Evolutionary conservation across 2,329 filamentous ascomycete species (phyloP).

Genomic region (Davidsoniella virescens): DNA sequence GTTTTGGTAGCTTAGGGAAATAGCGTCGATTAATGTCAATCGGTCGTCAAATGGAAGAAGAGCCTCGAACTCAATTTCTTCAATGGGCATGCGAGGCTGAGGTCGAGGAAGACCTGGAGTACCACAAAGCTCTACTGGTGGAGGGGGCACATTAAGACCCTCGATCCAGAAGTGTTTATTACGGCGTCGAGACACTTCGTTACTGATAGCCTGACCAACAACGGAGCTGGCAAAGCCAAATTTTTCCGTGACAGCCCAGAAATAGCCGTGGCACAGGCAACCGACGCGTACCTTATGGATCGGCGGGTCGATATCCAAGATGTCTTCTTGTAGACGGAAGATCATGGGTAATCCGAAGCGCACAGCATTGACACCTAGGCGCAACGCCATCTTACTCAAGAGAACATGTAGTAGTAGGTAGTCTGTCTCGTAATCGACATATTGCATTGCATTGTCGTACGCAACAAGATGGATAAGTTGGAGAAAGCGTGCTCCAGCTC

Average conservation of each 20-base stretch:
- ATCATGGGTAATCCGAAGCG: slow-evolving; percentile 76
- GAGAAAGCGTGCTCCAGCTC: slow-evolving; percentile 51
- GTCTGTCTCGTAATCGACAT: slow-evolving; percentile 54
- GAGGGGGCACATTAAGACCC: slow-evolving; percentile 53
- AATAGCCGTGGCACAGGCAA: slow-evolving; percentile 75
- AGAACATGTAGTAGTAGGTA: slow-evolving; percentile 63
- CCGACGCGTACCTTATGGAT: slow-evolving; percentile 63
- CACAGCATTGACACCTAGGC: slow-evolving; percentile 67
- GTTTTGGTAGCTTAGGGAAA: slow-evolving; percentile 54
- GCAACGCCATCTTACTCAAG: slow-evolving; percentile 54
- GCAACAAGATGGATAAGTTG: slow-evolving; percentile 69
- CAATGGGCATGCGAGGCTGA: slow-evolving; percentile 30
- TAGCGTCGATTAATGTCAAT: slow-evolving; percentile 52
- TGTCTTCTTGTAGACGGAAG: slow-evolving; percentile 72
- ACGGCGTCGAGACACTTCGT: slow-evolving; percentile 60
- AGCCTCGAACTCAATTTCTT: slow-evolving; percentile 43
- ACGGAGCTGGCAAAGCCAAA: slow-evolving; percentile 59
- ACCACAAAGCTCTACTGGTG: slow-evolving; percentile 44
- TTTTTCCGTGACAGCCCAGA: slow-evolving; percentile 62
- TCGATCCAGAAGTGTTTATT: slow-evolving; percentile 66
- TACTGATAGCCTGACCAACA: slow-evolving; percentile 54
- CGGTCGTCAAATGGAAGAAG: slow-evolving; percentile 63
- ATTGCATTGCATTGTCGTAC: slow-evolving; percentile 76
- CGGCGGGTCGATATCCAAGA: slow-evolving; percentile 48
- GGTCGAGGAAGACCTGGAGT: slow-evolving; percentile 30